Conservation (phyloP, 1,139 yeast species). For the Hansenula sp. region DNA sequence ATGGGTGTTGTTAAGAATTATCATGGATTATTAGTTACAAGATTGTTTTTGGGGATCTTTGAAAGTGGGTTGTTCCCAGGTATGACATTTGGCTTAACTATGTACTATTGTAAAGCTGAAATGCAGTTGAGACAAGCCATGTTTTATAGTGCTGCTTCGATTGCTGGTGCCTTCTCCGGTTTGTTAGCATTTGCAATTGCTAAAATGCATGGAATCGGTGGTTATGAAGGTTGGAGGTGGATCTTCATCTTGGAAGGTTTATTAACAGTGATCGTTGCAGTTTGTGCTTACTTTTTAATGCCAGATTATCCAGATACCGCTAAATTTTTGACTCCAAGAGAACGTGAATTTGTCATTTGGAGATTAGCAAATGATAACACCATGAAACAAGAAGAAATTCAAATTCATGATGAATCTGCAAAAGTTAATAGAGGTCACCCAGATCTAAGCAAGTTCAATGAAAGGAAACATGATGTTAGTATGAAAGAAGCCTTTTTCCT, state of each 20-base stretch:
- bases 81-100: slow-evolving; percentile 35
- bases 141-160: slow-evolving; percentile 46
- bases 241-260: slow-evolving; percentile 55
- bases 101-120: slow-evolving; percentile 47
- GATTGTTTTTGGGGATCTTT: slow-evolving; percentile 50
- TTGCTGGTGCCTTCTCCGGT: slow-evolving; percentile 52
- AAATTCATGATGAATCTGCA: background rate
- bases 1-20: slow-evolving; percentile 38
- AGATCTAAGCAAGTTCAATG: slow-evolving; percentile 8
- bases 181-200: slow-evolving; percentile 37
- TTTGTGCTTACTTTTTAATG: slow-evolving; percentile 41
- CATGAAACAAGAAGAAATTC: background rate
- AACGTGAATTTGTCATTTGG: slow-evolving; percentile 40
- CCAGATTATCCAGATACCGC: slow-evolving; percentile 48
- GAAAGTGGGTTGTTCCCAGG: slow-evolving; percentile 1
- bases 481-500: slow-evolving; percentile 8
- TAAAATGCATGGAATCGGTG: slow-evolving; percentile 32
- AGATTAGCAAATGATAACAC: slow-evolving; percentile 34
- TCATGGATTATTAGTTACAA: slow-evolving; percentile 40
- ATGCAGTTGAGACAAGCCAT: slow-evolving; percentile 45
- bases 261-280: slow-evolving; percentile 45
- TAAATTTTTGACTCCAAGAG: slow-evolving; percentile 44
- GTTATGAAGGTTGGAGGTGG: slow-evolving; percentile 53
- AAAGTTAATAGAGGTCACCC: slow-evolving; percentile 4
- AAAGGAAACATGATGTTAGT: slow-evolving; percentile 10